Evolutionary conservation across 2,329 filamentous ascomycete genomes (phyloP).

Genomic region (Alternaria burnsii): DNA sequence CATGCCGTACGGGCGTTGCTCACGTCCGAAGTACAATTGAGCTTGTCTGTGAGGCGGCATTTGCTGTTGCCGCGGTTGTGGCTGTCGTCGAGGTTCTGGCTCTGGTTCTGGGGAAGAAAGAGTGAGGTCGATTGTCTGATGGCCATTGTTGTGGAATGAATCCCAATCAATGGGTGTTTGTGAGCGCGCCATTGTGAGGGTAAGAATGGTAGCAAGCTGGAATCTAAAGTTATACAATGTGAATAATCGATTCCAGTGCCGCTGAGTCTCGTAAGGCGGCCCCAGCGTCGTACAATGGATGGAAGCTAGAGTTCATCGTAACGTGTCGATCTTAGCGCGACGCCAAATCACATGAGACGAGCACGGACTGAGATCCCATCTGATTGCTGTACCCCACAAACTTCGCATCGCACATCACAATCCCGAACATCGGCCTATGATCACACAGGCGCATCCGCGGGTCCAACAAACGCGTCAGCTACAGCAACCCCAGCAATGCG

Average conservation of each 20-base stretch:
- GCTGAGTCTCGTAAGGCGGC: not conserved
- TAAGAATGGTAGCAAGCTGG: not conserved
- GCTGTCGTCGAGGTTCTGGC: constrained; percentile 14
- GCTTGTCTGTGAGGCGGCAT: constrained; percentile 16
- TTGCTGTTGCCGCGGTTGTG: constrained; percentile 4
- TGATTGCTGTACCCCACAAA: not conserved
- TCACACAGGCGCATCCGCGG: not conserved
- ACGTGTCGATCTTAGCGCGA: constrained; percentile 5
- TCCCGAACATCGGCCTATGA: not conserved
- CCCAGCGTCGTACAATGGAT: constrained; percentile 4
- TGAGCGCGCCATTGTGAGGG: constrained; percentile 9
- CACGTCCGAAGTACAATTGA: constrained; percentile 20
- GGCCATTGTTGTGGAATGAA: not conserved
- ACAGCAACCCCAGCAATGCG: not conserved
- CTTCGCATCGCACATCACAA: not conserved
- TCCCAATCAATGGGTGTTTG: constrained; percentile 1
- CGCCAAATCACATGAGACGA: constrained; percentile 7
- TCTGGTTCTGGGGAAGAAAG: constrained; percentile 34
- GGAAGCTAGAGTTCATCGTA: not conserved
- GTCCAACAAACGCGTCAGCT: not conserved
- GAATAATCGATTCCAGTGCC: not conserved
- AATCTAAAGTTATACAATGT: not conserved
- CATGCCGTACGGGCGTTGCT: constrained; percentile 5
- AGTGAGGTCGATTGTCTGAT: constrained; percentile 38
- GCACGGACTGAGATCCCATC: not conserved